A percentile compares a stretch with the other conserved stretches of the same genome.
Evolutionary conservation across 2,329 filamentous ascomycete genomes (phyloP).

Genomic region (Leptodontidium sp.): DNA sequence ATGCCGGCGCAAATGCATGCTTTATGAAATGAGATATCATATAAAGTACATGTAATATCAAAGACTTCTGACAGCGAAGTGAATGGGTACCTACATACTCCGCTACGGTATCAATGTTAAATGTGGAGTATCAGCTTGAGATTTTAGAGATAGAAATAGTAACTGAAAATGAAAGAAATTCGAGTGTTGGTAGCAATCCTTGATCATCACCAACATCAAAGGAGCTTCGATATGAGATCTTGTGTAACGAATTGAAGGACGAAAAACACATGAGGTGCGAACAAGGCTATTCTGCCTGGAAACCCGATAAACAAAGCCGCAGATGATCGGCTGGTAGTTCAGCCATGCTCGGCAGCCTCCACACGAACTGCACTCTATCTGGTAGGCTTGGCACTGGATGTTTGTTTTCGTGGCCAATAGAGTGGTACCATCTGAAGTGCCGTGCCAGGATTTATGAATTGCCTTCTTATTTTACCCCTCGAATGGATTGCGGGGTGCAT

Average conservation of each 20-base stretch:
- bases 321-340: conserved; percentile 15
- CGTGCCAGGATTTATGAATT: conserved; percentile 26
- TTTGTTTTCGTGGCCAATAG: conserved; percentile 24
- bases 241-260: conserved; percentile 1
- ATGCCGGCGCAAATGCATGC: conserved; percentile 24
- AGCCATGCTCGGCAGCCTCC: conserved; percentile 25
- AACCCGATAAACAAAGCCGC: neutral
- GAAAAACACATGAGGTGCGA: conserved; percentile 8
- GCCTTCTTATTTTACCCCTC: conserved; percentile 29
- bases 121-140: conserved; percentile 1
- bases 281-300: conserved; percentile 29
- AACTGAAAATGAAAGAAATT: neutral
- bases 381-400: conserved; percentile 29
- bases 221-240: neutral
- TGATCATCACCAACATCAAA: conserved; percentile 10
- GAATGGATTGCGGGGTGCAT: conserved; percentile 35
- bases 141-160: neutral
- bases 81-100: conserved; percentile 3
- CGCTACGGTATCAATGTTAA: neutral
- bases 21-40: conserved; percentile 20
- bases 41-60: conserved; percentile 25
- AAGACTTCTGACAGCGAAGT: conserved; percentile 9
- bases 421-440: conserved; percentile 23
- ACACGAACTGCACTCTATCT: conserved; percentile 27
- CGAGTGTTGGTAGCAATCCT: conserved; percentile 17